These are phyloP conservation scores for Phytophthora pistaciae DNA, from an alignment of 352 stramenopile species.

Conservation along the genomic window DNA sequence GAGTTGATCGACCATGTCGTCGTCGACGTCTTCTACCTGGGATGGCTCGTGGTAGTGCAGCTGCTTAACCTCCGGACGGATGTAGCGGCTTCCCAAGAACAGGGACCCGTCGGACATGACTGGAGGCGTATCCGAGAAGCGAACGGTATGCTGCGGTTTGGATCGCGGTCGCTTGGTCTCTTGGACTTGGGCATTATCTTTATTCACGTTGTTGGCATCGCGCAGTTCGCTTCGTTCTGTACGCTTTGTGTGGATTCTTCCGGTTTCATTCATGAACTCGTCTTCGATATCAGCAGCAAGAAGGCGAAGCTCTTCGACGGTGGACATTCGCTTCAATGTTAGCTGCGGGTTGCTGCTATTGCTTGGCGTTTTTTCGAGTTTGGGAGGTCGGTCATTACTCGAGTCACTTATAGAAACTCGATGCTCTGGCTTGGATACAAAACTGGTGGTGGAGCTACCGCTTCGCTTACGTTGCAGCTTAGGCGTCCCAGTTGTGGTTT, in stretches of 20 bases:
- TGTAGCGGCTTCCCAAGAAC: conserved; percentile 61
- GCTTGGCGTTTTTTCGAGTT: conserved; percentile 16
- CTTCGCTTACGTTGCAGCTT: neutral
- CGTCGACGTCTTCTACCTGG: conserved; percentile 36
- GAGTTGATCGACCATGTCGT: conserved; percentile 26
- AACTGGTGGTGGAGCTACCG: conserved; percentile 12
- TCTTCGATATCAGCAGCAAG: conserved; percentile 37
- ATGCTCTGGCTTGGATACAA: conserved; percentile 10
- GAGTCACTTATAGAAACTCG: neutral
- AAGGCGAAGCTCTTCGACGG: conserved; percentile 30
- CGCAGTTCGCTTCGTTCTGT: neutral
- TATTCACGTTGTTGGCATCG: neutral
- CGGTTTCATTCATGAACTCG: conserved; percentile 19
- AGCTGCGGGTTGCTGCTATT: neutral
- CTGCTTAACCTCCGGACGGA: conserved; percentile 44
- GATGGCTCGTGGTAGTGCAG: conserved; percentile 26
- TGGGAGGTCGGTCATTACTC: neutral
- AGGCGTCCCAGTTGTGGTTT: conserved; percentile 12
- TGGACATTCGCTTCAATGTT: conserved; percentile 25
- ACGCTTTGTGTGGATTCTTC: conserved; percentile 7
- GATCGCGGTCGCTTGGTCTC: neutral
- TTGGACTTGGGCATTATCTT: neutral
- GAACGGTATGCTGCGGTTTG: conserved; percentile 24
- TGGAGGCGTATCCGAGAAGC: conserved; percentile 36
- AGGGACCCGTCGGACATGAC: conserved; percentile 40